Evolutionary conservation across 257 asterid species (phyloP).

Genomic region (Nicotiana knightiana): DNA sequence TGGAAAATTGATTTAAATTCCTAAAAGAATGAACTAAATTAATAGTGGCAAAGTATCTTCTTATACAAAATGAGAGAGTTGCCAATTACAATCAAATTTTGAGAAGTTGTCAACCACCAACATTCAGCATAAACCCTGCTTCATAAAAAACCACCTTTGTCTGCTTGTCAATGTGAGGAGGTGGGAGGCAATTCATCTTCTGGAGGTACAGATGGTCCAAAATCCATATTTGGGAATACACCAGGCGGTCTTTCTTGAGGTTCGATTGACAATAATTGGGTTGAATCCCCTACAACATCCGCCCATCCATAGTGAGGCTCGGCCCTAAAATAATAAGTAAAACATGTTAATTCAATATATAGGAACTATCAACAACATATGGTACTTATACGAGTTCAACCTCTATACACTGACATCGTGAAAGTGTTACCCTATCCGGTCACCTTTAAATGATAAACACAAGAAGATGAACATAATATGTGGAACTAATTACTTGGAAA

Average conservation of each 20-base stretch:
- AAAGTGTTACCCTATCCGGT: no score
- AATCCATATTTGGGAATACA: slow-evolving; percentile 73
- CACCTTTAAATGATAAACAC: no score
- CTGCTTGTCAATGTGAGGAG: slow-evolving; percentile 18
- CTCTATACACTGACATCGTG: neutral
- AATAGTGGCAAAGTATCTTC: slow-evolving; percentile 20
- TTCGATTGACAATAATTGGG: slow-evolving; percentile 71
- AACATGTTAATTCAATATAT: neutral
- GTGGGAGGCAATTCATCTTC: slow-evolving; percentile 37
- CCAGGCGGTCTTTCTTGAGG: slow-evolving; percentile 93
- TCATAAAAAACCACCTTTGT: neutral
- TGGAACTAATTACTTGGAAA: neutral
- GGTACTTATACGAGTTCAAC: neutral
- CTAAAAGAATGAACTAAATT: slow-evolving; percentile 53
- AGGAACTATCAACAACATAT: neutral
- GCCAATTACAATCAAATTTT: slow-evolving; percentile 19
- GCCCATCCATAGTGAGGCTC: slow-evolving; percentile 99
- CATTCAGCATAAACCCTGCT: neutral
- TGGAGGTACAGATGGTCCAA: slow-evolving; percentile 39
- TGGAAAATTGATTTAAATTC: slow-evolving; percentile 7
- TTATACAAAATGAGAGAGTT: slow-evolving; percentile 17
- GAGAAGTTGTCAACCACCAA: neutral
- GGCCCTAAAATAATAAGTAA: slow-evolving; percentile 44
- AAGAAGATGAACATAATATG: no score
- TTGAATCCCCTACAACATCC: slow-evolving; percentile 96